Conservation (phyloP, 108 stramenopile genomes). For the Seminavis robusta region DNA sequence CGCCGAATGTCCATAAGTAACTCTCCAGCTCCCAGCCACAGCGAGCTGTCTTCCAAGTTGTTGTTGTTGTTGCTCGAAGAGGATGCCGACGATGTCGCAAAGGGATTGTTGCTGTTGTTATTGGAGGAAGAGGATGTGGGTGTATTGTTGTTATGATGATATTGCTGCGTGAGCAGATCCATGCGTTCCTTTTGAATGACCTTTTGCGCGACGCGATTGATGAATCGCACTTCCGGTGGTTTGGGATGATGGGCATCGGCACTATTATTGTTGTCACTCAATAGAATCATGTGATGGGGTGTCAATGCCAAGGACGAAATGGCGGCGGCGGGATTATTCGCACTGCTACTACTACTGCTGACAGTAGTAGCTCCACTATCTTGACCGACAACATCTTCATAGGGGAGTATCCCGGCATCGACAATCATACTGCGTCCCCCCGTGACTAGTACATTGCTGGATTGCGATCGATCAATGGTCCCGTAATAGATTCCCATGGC, state of each 20-base stretch:
- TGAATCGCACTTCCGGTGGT: conserved; percentile 73
- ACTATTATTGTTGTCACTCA: conserved; percentile 60
- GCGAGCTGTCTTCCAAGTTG: conserved; percentile 22
- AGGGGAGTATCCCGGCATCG: conserved; percentile 75
- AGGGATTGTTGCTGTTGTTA: not conserved
- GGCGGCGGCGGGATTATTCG: conserved; percentile 10
- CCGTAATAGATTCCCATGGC: conserved; percentile 84
- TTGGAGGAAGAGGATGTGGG: not conserved
- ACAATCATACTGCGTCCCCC: conserved; percentile 49
- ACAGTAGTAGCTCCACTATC: not conserved
- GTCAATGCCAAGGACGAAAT: conserved; percentile 48
- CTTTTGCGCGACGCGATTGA: conserved; percentile 75
- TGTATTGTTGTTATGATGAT: no score
- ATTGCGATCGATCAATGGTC: conserved; percentile 56
- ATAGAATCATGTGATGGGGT: conserved; percentile 76
- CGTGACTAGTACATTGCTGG: conserved; percentile 17
- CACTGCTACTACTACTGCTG: not conserved
- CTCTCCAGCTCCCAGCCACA: conserved; percentile 57
- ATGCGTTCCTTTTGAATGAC: conserved; percentile 82
- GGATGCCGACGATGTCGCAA: conserved; percentile 32
- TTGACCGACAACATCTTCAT: conserved; percentile 24
- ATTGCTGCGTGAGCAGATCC: conserved; percentile 64
- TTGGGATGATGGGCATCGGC: no score
- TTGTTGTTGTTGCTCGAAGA: conserved; percentile 14
- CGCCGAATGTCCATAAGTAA: conserved; percentile 81